These are phyloP conservation scores for Euclidium syriacum DNA, from an alignment of 345 rosid species.

Conservation along the genomic window DNA sequence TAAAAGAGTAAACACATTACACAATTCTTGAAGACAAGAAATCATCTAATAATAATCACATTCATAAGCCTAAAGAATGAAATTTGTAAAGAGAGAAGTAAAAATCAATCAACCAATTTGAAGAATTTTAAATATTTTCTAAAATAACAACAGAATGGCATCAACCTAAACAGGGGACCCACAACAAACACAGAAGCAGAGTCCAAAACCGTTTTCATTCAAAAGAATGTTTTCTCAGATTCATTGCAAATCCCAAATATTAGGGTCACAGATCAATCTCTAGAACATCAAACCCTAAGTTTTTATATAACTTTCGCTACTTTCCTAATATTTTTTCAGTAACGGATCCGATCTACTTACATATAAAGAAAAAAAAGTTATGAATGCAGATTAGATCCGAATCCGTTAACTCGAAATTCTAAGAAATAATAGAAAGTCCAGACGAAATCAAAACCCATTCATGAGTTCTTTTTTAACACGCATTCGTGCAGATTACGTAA, in stretches of 20 bases:
- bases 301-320: neutral
- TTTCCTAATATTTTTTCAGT: no score
- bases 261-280: neutral
- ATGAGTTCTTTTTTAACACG: neutral
- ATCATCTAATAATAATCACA: neutral
- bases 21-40: neutral
- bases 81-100: neutral
- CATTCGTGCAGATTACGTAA: no score
- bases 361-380: neutral
- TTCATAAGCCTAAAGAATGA: neutral
- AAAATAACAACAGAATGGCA: neutral
- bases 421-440: neutral
- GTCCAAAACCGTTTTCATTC: neutral
- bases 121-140: neutral
- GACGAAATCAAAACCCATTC: neutral
- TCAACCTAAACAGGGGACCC: constrained; percentile 8
- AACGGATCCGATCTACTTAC: neutral
- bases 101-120: neutral
- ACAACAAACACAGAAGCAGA: constrained; percentile 2
- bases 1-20: neutral
- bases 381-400: constrained; percentile 2
- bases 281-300: neutral
- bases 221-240: constrained; percentile 4
- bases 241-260: neutral
- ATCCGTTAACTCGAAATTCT: neutral